These are phyloP conservation scores for Pestalotiopsis sp. DNA, from an alignment of 2,329 filamentous ascomycete genomes.

Conservation along the genomic window DNA sequence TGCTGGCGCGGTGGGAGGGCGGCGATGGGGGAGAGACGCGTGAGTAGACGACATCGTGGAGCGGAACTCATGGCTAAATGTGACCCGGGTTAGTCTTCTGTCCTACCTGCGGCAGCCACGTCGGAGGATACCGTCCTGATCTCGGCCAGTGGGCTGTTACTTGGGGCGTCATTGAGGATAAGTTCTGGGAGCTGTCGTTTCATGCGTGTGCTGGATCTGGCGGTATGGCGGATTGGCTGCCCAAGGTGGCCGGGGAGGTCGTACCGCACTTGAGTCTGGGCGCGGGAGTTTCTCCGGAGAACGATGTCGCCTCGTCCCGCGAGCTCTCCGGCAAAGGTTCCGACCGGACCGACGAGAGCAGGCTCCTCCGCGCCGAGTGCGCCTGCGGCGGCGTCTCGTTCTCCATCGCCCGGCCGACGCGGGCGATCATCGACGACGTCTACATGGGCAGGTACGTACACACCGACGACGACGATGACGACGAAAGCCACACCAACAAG, in stretches of 20 bases:
- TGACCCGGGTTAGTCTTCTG: not conserved
- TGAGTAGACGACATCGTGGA: not conserved
- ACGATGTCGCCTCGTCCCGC: too few relatives aligned
- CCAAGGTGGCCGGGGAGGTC: not conserved
- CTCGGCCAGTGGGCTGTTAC: conserved; percentile 1
- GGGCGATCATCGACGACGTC: conserved; percentile 30
- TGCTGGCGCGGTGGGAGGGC: not conserved
- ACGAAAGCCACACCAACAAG: conserved; percentile 25
- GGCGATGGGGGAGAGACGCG: not conserved
- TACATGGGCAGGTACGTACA: conserved; percentile 33
- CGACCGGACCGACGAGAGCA: conserved; percentile 35
- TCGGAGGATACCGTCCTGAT: not conserved
- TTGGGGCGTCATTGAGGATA: not conserved
- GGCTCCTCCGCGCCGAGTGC: conserved; percentile 45
- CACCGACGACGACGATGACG: not conserved
- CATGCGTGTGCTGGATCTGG: not conserved
- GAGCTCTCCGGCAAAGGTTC: conserved; percentile 22
- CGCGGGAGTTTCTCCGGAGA: not conserved
- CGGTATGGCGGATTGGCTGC: not conserved
- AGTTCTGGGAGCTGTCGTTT: conserved; percentile 5
- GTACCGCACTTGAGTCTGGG: not conserved
- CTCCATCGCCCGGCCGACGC: conserved; percentile 40
- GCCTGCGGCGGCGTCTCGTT: conserved; percentile 50
- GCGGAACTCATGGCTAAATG: too few relatives aligned
- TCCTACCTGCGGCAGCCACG: not conserved